phyloP scores from a whole-genome alignment of 2,329 filamentous ascomycete species.

The Conoideocrella luteorostrata region DNA sequence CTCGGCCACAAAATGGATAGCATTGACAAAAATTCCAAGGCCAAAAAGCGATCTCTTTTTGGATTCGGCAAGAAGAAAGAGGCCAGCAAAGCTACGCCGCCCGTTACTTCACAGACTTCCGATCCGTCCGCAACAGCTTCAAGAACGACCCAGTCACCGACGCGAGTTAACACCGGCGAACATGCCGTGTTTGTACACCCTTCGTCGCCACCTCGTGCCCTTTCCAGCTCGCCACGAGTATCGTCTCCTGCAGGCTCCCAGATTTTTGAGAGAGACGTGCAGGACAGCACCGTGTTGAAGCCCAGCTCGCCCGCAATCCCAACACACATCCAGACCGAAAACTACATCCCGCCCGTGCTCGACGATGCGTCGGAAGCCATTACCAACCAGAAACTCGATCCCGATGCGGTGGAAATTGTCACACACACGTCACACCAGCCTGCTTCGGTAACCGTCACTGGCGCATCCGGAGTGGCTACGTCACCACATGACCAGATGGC shows the following conservation, averaged over 20 bases:
- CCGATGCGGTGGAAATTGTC: slow-evolving; percentile 87
- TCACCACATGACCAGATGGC: slow-evolving; percentile 35
- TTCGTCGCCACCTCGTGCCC: slow-evolving; percentile 58
- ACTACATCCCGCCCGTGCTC: slow-evolving; percentile 85
- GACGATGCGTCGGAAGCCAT: slow-evolving; percentile 90
- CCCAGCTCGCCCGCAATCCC: slow-evolving; percentile 83
- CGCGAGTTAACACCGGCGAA: slow-evolving; percentile 24
- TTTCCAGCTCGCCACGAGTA: slow-evolving; percentile 66
- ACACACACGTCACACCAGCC: slow-evolving; percentile 81
- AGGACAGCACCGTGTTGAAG: slow-evolving; percentile 62
- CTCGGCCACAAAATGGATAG: slow-evolving; percentile 22
- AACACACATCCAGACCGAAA: slow-evolving; percentile 87
- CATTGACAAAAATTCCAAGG: slow-evolving; percentile 20
- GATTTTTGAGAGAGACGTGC: slow-evolving; percentile 94
- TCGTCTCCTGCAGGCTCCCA: slow-evolving; percentile 71
- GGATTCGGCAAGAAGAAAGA: slow-evolving; percentile 57
- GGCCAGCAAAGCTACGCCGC: slow-evolving; percentile 28
- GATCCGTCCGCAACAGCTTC: slow-evolving; percentile 4
- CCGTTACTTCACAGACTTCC: slow-evolving; percentile 10
- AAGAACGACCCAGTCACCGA: slow-evolving; percentile 33
- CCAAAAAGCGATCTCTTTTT: slow-evolving; percentile 54
- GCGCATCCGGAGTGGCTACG: slow-evolving; percentile 25
- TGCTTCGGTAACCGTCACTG: slow-evolving; percentile 61
- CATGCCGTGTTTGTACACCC: slow-evolving; percentile 39
- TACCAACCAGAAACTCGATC: slow-evolving; percentile 76